phyloP scores from a whole-genome alignment of 2,329 filamentous ascomycete species.

The Claviceps sp. region DNA sequence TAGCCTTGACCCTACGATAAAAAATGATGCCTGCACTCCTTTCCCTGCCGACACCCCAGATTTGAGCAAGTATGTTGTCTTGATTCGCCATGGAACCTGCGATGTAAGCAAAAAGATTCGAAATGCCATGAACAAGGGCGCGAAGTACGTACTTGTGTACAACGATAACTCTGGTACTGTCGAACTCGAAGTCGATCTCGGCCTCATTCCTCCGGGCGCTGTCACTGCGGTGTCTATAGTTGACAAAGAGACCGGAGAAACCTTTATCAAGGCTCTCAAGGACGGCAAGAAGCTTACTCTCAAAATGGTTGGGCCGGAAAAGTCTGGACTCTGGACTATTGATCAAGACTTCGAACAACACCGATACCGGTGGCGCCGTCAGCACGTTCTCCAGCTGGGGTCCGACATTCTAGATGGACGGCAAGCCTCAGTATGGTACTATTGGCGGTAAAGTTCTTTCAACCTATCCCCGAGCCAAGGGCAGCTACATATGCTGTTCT shows the following conservation, averaged over 20 bases:
- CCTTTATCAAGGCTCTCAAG: constrained; percentile 30
- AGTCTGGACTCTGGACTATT: constrained; percentile 16
- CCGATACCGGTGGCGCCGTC: constrained; percentile 33
- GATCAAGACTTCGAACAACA: constrained; percentile 17
- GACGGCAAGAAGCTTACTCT: constrained; percentile 30
- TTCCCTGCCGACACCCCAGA: constrained; percentile 41
- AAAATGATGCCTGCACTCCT: constrained; percentile 37
- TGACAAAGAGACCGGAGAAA: constrained; percentile 24
- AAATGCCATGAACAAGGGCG: constrained; percentile 40
- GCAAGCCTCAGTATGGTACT: constrained; percentile 42
- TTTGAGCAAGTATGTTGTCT: constrained; percentile 42
- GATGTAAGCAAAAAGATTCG: constrained; percentile 39
- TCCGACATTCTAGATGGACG: constrained; percentile 43
- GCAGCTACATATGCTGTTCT: constrained; percentile 37
- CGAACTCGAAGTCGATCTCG: constrained; percentile 17
- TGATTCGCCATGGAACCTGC: constrained; percentile 46
- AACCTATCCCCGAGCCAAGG: constrained; percentile 34
- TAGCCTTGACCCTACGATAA: constrained; percentile 33
- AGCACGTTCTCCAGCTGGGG: constrained; percentile 46
- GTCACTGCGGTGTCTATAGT: constrained; percentile 29
- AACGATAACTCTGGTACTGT: constrained; percentile 33
- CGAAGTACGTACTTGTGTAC: constrained; percentile 48
- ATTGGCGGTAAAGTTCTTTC: constrained; percentile 46
- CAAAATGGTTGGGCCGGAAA: constrained; percentile 21
- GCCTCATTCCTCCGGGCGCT: constrained; percentile 5